Conservation (phyloP, 2,329 filamentous ascomycete species). For the Fusarium torulosum region DNA sequence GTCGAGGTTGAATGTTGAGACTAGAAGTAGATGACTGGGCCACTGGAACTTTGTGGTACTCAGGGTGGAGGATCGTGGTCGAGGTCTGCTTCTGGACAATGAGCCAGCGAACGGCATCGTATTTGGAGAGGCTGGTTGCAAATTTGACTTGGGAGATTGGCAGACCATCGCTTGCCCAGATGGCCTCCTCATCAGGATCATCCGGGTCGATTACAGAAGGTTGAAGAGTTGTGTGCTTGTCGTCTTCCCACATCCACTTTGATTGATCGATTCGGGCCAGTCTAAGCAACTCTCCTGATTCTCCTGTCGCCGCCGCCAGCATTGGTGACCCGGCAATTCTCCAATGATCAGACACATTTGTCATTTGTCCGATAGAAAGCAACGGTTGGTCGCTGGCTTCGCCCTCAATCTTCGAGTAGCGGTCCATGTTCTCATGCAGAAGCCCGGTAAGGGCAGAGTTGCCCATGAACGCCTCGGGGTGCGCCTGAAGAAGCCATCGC, state of each 20-base stretch:
- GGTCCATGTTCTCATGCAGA: constrained; percentile 55
- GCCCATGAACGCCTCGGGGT: constrained; percentile 64
- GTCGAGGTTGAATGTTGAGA: constrained; percentile 39
- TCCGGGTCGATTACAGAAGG: constrained; percentile 59
- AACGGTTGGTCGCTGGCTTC: constrained; percentile 50
- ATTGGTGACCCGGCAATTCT: constrained; percentile 50
- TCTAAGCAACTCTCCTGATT: constrained; percentile 68
- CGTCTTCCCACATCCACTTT: constrained; percentile 66
- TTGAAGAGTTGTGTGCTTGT: constrained; percentile 60
- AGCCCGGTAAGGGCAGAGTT: constrained; percentile 50
- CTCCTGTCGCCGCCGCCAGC: constrained; percentile 66
- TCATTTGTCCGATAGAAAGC: constrained; percentile 69
- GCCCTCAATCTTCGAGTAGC: constrained; percentile 48
- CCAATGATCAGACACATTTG: constrained; percentile 54
- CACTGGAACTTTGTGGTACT: constrained; percentile 58
- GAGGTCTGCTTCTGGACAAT: constrained; percentile 65
- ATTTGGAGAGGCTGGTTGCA: constrained; percentile 54
- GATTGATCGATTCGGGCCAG: constrained; percentile 65
- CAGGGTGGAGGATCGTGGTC: constrained; percentile 65
- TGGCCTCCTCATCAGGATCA: constrained; percentile 60
- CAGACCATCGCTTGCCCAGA: constrained; percentile 66
- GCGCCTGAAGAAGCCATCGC: constrained; percentile 63
- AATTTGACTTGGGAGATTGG: constrained; percentile 67
- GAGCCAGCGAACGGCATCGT: constrained; percentile 62
- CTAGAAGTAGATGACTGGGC: constrained; percentile 33